Evolutionary conservation across 345 rosid species (phyloP).

Genomic region (Murraya paniculata): DNA sequence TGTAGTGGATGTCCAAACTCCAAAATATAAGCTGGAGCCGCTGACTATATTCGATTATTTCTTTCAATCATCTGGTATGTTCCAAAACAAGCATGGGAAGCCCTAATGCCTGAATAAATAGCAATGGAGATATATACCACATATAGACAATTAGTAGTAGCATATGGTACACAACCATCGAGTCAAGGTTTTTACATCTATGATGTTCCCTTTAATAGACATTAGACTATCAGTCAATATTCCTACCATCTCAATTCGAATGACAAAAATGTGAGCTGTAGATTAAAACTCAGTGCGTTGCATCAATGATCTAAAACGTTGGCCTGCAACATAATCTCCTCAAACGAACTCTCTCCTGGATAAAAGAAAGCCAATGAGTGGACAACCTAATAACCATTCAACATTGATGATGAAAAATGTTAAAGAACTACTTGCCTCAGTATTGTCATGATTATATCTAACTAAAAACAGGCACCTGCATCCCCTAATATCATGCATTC

Average conservation of each 20-base stretch:
- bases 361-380: not conserved
- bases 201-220: not conserved
- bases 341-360: conserved; percentile 55
- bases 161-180: not conserved
- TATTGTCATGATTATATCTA: conserved; percentile 48
- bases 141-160: not conserved
- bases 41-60: no score
- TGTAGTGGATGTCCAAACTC: no score
- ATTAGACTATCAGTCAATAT: not conserved
- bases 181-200: not conserved
- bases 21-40: no score
- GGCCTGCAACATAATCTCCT: conserved; percentile 59
- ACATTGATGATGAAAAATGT: not conserved
- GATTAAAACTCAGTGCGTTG: not conserved
- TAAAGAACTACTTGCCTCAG: conserved; percentile 34
- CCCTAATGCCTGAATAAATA: no score
- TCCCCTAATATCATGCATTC: conserved; percentile 65
- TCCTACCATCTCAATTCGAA: not conserved
- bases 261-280: not conserved
- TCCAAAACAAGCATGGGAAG: no score
- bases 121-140: not conserved
- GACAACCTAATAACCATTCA: not conserved
- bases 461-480: conserved; percentile 64
- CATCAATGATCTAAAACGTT: not conserved
- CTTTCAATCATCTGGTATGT: no score